These are phyloP conservation scores for Sicyos edulis DNA, from an alignment of 306 rosid genomes.

Conservation along the genomic window DNA sequence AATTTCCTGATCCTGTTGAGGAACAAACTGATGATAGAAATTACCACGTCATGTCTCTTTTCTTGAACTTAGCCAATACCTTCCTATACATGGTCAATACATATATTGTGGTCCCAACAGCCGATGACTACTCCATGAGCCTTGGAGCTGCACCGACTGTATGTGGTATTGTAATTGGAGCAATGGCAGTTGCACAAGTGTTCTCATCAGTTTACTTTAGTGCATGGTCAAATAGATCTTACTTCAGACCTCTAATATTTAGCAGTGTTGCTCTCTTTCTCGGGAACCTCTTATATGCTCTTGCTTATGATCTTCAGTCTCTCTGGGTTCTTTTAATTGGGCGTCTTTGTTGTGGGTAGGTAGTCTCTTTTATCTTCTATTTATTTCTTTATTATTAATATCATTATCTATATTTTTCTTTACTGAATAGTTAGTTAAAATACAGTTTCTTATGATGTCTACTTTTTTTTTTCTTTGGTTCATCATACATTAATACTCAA, in stretches of 20 bases:
- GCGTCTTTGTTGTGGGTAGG: constrained; percentile 95
- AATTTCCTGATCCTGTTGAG: constrained; percentile 61
- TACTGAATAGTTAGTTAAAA: constrained; percentile 17
- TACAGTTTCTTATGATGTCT: background rate
- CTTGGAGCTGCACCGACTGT: constrained; percentile 99
- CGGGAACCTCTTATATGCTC: constrained; percentile 78
- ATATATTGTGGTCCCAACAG: constrained; percentile 96
- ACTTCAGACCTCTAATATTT: constrained; percentile 89
- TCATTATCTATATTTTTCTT: background rate
- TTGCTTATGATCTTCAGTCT: constrained; percentile 77
- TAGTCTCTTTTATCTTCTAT: constrained; percentile 21
- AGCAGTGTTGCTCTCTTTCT: constrained; percentile 75
- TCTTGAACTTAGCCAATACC: constrained; percentile 84
- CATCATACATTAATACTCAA: background rate
- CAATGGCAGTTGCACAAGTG: constrained; percentile 98
- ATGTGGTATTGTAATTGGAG: constrained; percentile 93
- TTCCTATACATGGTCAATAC: constrained; percentile 98
- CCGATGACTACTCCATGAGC: constrained; percentile 91
- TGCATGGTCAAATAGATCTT: constrained; percentile 96
- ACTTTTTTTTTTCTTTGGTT: background rate
- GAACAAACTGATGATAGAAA: constrained; percentile 58
- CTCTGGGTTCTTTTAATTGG: constrained; percentile 90
- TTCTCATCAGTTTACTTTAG: constrained; percentile 97
- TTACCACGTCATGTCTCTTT: constrained; percentile 81
- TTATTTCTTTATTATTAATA: background rate